Conservation (phyloP, 768 basidiomycete species). For the Infundibulicybe gibba region DNA sequence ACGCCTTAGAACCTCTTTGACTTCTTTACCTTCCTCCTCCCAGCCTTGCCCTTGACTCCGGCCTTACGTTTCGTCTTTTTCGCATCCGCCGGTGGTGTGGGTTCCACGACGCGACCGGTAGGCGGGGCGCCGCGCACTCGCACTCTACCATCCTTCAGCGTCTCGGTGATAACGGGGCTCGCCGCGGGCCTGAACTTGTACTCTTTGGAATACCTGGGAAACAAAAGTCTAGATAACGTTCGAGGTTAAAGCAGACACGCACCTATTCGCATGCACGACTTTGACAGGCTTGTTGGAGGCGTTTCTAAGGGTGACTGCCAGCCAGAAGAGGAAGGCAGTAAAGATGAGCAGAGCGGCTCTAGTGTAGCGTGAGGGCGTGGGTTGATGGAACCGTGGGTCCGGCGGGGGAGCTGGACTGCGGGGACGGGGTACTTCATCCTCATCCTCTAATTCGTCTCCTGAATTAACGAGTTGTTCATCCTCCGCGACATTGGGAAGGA, state of each 20-base stretch:
- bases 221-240: background rate
- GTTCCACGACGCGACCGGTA: too few relatives aligned
- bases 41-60: too few relatives aligned
- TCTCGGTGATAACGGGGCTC: conserved; percentile 78
- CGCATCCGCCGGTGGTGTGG: too few relatives aligned
- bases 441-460: too few relatives aligned
- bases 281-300: conserved; percentile 28
- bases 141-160: conserved; percentile 64
- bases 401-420: too few relatives aligned
- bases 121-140: conserved; percentile 61
- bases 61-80: too few relatives aligned
- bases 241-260: conserved; percentile 13
- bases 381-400: conserved; percentile 32
- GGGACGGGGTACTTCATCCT: too few relatives aligned
- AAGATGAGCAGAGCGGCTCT: conserved; percentile 32
- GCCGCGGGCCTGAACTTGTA: conserved; percentile 82
- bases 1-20: too few relatives aligned
- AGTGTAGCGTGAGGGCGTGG: conserved; percentile 33
- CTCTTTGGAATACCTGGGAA: conserved; percentile 73
- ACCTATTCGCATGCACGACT: conserved; percentile 65
- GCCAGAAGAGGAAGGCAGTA: conserved; percentile 31
- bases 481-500: too few relatives aligned
- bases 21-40: too few relatives aligned
- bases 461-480: too few relatives aligned
- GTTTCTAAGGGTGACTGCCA: conserved; percentile 23